A percentile compares a stretch with the other conserved stretches of the same genome.
Evolutionary conservation across 805 yeast species (phyloP).

Genomic region (Metschnikowia matae): DNA sequence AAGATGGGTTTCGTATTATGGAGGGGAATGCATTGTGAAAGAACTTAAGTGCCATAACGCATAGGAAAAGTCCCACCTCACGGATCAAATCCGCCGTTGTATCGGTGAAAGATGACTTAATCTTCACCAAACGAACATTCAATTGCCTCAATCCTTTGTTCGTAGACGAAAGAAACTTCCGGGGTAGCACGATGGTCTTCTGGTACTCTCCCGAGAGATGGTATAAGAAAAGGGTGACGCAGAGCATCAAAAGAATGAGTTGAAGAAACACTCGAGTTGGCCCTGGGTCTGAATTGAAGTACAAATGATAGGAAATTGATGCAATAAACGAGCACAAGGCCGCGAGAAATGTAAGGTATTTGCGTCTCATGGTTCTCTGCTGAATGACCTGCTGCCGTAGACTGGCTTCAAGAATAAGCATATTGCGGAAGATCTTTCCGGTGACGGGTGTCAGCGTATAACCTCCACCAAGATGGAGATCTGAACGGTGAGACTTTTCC

Average conservation of each 20-base stretch:
- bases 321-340: conserved; percentile 39
- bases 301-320: conserved; percentile 37
- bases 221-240: conserved; percentile 69
- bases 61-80: conserved; percentile 30
- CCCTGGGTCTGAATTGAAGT: conserved; percentile 21
- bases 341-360: conserved; percentile 52
- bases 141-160: conserved; percentile 86
- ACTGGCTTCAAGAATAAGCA: conserved; percentile 81
- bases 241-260: conserved; percentile 55
- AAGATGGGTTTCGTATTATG: conserved; percentile 26
- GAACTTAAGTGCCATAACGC: conserved; percentile 26
- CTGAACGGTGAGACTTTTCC: conserved; percentile 16
- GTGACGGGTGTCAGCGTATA: conserved; percentile 41
- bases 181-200: conserved; percentile 77
- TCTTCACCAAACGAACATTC: conserved; percentile 71
- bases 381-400: conserved; percentile 76
- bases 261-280: conserved; percentile 39
- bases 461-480: conserved; percentile 15
- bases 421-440: conserved; percentile 74
- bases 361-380: conserved; percentile 61
- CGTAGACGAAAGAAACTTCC: conserved; percentile 73
- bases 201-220: conserved; percentile 87
- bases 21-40: conserved; percentile 36
- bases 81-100: conserved; percentile 32
- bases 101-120: conserved; percentile 37